Evolutionary conservation across 495 filamentous ascomycete species (phyloP).

Genomic region (Aspergillus olivimuriae): DNA sequence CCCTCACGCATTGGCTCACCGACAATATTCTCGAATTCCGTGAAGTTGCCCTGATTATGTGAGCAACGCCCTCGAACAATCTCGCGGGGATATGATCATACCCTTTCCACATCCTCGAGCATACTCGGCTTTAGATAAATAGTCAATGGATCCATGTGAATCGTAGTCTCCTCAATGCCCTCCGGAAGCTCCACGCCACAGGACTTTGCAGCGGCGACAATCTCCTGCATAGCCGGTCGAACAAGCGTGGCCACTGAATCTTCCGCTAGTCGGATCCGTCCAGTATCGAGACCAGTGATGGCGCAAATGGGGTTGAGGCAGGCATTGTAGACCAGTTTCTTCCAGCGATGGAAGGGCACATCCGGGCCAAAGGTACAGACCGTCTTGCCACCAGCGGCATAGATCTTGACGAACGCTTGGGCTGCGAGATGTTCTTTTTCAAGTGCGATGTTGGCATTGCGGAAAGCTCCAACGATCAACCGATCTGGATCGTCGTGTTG

Average conservation of each 20-base stretch:
- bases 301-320: conserved; percentile 40
- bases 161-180: conserved; percentile 20
- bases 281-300: conserved; percentile 43
- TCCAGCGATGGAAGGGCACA: conserved; percentile 39
- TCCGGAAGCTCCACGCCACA: conserved; percentile 14
- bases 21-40: conserved; percentile 48
- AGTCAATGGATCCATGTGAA: conserved; percentile 21
- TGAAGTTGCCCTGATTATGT: conserved; percentile 36
- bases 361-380: conserved; percentile 23
- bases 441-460: conserved; percentile 18
- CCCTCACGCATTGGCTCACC: too few species aligned
- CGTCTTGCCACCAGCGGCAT: conserved; percentile 24
- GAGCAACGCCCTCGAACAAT: background rate
- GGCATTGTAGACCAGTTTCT: conserved; percentile 46
- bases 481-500: conserved; percentile 35
- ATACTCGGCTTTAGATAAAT: conserved; percentile 42
- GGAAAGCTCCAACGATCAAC: conserved; percentile 40
- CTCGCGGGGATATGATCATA: conserved; percentile 3
- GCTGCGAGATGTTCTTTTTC: conserved; percentile 19
- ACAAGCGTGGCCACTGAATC: conserved; percentile 36
- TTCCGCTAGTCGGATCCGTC: conserved; percentile 29
- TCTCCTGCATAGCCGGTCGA: conserved; percentile 34
- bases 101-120: conserved; percentile 39
- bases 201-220: conserved; percentile 22
- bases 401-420: conserved; percentile 32